phyloP scores from a whole-genome alignment of 1,284 basidiomycete genomes.

The Inonotus hispidus region DNA sequence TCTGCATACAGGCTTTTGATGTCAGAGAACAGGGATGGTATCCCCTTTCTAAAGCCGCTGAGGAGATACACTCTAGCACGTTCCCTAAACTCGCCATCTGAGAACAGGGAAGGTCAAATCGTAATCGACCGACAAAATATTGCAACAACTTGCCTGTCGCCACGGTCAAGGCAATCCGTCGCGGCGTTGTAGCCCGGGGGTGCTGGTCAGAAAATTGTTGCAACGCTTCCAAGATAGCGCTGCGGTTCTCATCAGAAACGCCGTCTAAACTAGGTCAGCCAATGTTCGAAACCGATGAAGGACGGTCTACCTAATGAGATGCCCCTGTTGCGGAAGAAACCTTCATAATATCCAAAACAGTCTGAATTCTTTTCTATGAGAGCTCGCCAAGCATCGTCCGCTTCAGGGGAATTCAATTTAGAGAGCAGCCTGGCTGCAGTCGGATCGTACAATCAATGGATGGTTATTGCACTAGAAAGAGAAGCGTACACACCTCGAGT shows the following conservation, averaged over 20 bases:
- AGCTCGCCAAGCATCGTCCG: slow-evolving; percentile 72
- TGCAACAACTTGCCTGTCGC: slow-evolving; percentile 40
- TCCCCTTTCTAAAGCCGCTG: slow-evolving; percentile 73
- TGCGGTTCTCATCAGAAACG: slow-evolving; percentile 44
- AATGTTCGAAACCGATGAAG: background rate
- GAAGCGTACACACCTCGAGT: slow-evolving; percentile 49
- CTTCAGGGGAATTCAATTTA: slow-evolving; percentile 59
- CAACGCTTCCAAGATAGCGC: slow-evolving; percentile 53
- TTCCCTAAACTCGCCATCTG: slow-evolving; percentile 61
- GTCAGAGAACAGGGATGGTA: slow-evolving; percentile 94
- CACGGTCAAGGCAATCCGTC: slow-evolving; percentile 65
- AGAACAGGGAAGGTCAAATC: background rate
- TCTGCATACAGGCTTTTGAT: slow-evolving; percentile 81
- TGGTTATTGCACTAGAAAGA: background rate
- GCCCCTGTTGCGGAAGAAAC: slow-evolving; percentile 63
- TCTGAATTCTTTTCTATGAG: slow-evolving; percentile 88
- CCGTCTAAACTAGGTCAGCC: slow-evolving; percentile 30
- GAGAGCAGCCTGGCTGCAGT: slow-evolving; percentile 63
- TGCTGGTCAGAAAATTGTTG: slow-evolving; percentile 54
- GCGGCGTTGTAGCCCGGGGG: slow-evolving; percentile 69
- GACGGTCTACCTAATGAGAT: slow-evolving; percentile 55
- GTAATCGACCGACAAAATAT: background rate
- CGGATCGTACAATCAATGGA: slow-evolving; percentile 14
- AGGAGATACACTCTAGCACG: slow-evolving; percentile 70
- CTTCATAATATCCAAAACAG: slow-evolving; percentile 74